phyloP scores from a whole-genome alignment of 2,329 filamentous ascomycete species.

The Boeremia exigua region DNA sequence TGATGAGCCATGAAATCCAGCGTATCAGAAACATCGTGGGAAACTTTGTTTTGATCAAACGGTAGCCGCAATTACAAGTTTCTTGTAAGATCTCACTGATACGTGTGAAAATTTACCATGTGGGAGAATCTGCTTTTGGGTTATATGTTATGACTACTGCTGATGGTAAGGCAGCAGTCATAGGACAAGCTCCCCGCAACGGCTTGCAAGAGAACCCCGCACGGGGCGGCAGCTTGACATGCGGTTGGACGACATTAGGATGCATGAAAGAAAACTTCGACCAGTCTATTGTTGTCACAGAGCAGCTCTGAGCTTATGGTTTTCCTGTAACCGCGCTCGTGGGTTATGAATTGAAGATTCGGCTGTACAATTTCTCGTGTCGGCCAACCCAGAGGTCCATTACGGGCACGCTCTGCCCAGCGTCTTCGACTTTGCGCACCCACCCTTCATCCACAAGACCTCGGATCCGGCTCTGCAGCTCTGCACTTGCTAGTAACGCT shows the following conservation, averaged over 20 bases:
- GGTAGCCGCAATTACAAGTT: background rate
- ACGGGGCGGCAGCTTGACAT: conserved; percentile 18
- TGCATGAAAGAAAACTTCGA: background rate
- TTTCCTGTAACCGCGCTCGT: too few species aligned
- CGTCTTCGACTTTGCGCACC: conserved; percentile 65
- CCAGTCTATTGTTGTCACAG: too few species aligned
- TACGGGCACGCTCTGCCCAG: conserved; percentile 75
- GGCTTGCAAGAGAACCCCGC: conserved; percentile 18
- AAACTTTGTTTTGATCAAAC: too few species aligned
- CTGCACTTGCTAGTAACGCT: conserved; percentile 68
- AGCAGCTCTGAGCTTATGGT: background rate
- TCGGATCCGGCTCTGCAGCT: conserved; percentile 64
- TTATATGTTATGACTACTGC: background rate
- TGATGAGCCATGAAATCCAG: conserved; percentile 7
- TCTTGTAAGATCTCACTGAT: background rate
- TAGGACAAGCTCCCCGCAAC: conserved; percentile 13
- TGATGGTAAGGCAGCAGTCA: conserved; percentile 19
- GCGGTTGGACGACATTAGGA: background rate
- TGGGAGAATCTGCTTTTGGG: background rate
- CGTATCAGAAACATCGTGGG: background rate
- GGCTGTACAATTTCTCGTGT: conserved; percentile 82
- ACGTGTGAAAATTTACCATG: background rate
- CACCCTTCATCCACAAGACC: conserved; percentile 66
- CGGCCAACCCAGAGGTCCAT: conserved; percentile 85
- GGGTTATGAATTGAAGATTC: conserved; percentile 80